These are phyloP conservation scores for Mycosphaerella sp. DNA, from an alignment of 2,329 filamentous ascomycete species.

Conservation along the genomic window DNA sequence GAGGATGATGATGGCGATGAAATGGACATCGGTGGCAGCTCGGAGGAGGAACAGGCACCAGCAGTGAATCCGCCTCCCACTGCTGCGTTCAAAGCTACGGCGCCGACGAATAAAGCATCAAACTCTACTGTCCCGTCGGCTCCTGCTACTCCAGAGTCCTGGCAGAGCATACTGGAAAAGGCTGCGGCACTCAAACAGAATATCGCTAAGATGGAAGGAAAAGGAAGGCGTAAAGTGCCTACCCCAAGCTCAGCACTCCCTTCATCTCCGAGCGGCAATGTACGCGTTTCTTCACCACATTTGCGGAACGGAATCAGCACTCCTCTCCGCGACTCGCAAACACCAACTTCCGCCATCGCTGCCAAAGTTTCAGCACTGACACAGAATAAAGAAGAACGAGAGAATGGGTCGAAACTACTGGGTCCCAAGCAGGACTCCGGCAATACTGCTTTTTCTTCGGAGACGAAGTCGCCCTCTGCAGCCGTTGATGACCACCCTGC, in stretches of 20 bases:
- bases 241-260: not conserved
- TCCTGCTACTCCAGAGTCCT: slow-evolving; percentile 16
- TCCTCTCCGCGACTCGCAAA: not conserved
- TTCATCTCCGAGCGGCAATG: not conserved
- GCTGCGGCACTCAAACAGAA: slow-evolving; percentile 24
- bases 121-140: slow-evolving; percentile 8
- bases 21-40: slow-evolving; percentile 23
- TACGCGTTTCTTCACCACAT: too few species aligned
- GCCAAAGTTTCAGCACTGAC: slow-evolving; percentile 2
- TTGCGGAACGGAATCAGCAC: too few species aligned
- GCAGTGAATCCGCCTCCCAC: not conserved
- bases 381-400: slow-evolving; percentile 13
- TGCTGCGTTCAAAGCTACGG: not conserved
- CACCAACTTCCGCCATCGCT: not conserved
- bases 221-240: slow-evolving; percentile 37
- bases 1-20: slow-evolving; percentile 38
- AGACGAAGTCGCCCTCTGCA: not conserved
- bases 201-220: slow-evolving; percentile 39
- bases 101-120: not conserved
- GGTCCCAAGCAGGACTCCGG: slow-evolving; percentile 4
- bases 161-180: slow-evolving; percentile 20
- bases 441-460: not conserved
- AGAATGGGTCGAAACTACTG: slow-evolving; percentile 10
- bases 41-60: slow-evolving; percentile 1
- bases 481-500: not conserved